Percentiles rank a stretch among this genome's conserved stretches.
Conservation (phyloP, 169 alveolate genomes). For the Perkinsus marinus region DNA sequence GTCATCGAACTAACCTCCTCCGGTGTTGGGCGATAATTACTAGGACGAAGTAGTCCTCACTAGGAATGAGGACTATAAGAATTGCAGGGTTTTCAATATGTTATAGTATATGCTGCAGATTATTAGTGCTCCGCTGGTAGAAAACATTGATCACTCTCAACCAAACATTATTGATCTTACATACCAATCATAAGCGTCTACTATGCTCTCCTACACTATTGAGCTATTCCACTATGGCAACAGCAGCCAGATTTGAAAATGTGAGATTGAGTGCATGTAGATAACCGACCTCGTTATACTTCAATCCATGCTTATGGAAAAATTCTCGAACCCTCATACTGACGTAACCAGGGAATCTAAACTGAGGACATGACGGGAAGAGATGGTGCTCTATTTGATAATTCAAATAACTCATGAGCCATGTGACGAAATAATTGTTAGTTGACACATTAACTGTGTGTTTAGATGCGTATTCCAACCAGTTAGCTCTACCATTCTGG, state of each 20-base stretch:
- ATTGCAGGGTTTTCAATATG: too few species aligned
- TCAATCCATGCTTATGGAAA: neutral
- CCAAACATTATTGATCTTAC: too few species aligned
- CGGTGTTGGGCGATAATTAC: too few species aligned
- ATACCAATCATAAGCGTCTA: too few species aligned
- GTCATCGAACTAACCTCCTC: too few species aligned
- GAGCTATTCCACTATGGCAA: too few species aligned
- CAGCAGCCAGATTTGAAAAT: neutral
- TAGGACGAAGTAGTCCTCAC: too few species aligned
- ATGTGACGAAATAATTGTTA: neutral
- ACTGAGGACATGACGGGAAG: constrained; percentile 8
- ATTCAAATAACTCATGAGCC: constrained; percentile 9
- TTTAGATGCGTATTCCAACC: constrained; percentile 3
- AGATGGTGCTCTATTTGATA: constrained; percentile 10
- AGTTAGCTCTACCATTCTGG: neutral
- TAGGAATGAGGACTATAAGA: too few species aligned
- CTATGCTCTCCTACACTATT: too few species aligned
- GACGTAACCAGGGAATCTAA: neutral
- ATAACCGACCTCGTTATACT: neutral
- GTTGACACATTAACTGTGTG: constrained; percentile 1
- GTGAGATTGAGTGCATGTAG: neutral
- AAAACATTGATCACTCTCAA: too few species aligned
- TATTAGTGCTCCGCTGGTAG: too few species aligned
- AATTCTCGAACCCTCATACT: neutral
- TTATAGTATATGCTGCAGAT: too few species aligned